Percentiles rank a stretch among this genome's conserved stretches.
phyloP scores from a whole-genome alignment of 2,329 filamentous ascomycete species.

The Exophiala aquamarina region DNA sequence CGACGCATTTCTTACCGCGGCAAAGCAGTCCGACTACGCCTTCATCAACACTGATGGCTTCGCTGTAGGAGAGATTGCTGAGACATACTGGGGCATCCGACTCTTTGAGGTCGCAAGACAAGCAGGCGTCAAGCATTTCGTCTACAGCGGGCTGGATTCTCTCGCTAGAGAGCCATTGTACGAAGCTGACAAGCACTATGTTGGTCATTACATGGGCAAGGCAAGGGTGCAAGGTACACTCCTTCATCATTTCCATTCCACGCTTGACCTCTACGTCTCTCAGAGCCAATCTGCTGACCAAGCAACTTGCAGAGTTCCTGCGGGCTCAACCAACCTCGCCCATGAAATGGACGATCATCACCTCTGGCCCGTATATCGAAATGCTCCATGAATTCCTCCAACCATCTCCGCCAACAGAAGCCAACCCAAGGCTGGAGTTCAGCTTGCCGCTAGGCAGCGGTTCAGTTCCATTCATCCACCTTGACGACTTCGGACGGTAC shows the following conservation, averaged over 20 bases:
- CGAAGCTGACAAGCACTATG: slow-evolving; percentile 41
- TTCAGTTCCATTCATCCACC: slow-evolving; percentile 41
- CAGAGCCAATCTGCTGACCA: not conserved
- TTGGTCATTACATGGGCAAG: slow-evolving; percentile 51
- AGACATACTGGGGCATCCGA: slow-evolving; percentile 47
- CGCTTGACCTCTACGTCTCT: too few relatives aligned
- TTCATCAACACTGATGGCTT: slow-evolving; percentile 57
- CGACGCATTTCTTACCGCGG: slow-evolving; percentile 42
- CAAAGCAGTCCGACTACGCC: slow-evolving; percentile 46
- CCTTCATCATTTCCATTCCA: not conserved
- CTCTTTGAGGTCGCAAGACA: slow-evolving; percentile 36
- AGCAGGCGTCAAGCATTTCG: slow-evolving; percentile 40
- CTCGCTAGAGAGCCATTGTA: slow-evolving; percentile 48
- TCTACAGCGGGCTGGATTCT: slow-evolving; percentile 53
- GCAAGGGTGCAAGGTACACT: slow-evolving; percentile 38
- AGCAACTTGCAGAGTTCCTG: slow-evolving; percentile 9
- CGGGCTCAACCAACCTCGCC: slow-evolving; percentile 9
- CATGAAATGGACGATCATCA: slow-evolving; percentile 21
- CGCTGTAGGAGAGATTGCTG: slow-evolving; percentile 52
- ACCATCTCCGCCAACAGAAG: slow-evolving; percentile 33
- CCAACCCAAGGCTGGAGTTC: slow-evolving; percentile 44
- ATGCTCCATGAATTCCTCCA: slow-evolving; percentile 29
- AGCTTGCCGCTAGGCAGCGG: slow-evolving; percentile 37
- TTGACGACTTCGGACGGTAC: slow-evolving; percentile 50
- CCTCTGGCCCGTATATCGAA: slow-evolving; percentile 28